These are phyloP conservation scores for Wickerhamomyces bisporus DNA, from an alignment of 805 yeast species.

Conservation along the genomic window DNA sequence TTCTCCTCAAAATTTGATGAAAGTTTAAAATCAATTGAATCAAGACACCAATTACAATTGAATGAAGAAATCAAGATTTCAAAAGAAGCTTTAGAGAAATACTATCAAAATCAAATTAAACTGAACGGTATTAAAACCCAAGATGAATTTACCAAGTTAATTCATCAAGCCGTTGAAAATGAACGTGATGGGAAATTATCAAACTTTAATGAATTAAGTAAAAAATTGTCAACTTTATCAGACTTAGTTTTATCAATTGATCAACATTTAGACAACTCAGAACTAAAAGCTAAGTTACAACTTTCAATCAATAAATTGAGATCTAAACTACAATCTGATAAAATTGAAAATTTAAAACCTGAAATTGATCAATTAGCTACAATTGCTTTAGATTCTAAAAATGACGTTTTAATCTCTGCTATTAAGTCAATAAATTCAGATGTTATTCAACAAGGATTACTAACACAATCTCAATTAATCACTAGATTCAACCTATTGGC, in stretches of 20 bases:
- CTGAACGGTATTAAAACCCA: constrained; percentile 66
- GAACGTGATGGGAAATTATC: constrained; percentile 80
- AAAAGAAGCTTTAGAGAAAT: constrained; percentile 55
- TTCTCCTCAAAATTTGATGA: constrained; percentile 56
- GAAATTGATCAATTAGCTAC: constrained; percentile 19
- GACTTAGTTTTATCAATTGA: constrained; percentile 41
- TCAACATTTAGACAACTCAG: constrained; percentile 32
- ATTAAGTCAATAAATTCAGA: constrained; percentile 41
- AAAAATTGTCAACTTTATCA: constrained; percentile 51
- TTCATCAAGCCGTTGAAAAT: constrained; percentile 53
- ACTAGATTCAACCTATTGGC: constrained; percentile 52
- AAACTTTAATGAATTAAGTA: constrained; percentile 54
- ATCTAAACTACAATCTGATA: constrained; percentile 33
- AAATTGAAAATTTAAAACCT: constrained; percentile 29
- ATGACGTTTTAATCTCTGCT: constrained; percentile 46
- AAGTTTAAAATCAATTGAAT: constrained; percentile 57
- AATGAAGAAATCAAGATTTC: constrained; percentile 62
- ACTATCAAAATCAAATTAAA: constrained; percentile 69
- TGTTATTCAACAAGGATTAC: constrained; percentile 47
- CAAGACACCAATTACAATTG: constrained; percentile 53
- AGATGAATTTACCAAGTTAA: constrained; percentile 54
- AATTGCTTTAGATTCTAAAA: constrained; percentile 35
- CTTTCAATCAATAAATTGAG: constrained; percentile 39
- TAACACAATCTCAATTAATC: constrained; percentile 31
- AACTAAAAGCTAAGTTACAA: constrained; percentile 36